These are phyloP conservation scores for Coprinopsis marcescibilis DNA, from an alignment of 768 basidiomycete species.

Conservation along the genomic window DNA sequence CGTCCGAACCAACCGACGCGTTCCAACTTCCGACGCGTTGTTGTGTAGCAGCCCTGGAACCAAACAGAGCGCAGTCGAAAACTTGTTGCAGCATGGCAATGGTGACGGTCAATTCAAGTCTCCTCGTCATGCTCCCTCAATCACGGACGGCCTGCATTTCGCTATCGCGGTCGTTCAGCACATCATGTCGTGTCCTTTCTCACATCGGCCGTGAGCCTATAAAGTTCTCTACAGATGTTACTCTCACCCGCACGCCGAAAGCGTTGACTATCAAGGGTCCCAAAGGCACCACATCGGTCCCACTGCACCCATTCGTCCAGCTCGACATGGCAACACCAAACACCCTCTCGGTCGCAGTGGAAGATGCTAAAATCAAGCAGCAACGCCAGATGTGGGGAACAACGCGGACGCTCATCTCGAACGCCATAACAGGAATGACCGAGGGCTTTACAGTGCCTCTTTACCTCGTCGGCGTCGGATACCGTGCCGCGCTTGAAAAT, in stretches of 20 bases:
- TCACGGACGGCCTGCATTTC: constrained; percentile 28
- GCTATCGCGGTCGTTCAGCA: constrained; percentile 41
- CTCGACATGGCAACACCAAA: constrained; percentile 34
- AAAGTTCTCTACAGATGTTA: constrained; percentile 36
- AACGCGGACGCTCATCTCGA: constrained; percentile 82
- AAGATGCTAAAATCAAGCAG: constrained; percentile 60
- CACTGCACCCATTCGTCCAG: constrained; percentile 42
- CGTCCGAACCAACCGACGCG: neutral
- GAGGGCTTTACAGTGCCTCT: constrained; percentile 80
- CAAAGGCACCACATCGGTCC: constrained; percentile 40
- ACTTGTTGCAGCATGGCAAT: no score
- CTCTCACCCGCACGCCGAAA: constrained; percentile 33
- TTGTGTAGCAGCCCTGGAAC: constrained; percentile 8
- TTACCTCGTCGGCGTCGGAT: constrained; percentile 92
- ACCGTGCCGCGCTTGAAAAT: constrained; percentile 80
- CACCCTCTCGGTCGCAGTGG: constrained; percentile 46
- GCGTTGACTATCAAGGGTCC: constrained; percentile 41
- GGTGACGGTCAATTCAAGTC: neutral
- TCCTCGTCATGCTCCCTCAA: constrained; percentile 23
- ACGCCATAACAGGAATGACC: constrained; percentile 87
- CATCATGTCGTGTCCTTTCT: constrained; percentile 44
- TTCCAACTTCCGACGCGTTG: constrained; percentile 8
- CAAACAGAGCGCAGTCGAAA: constrained; percentile 13
- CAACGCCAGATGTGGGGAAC: constrained; percentile 96
- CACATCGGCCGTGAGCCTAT: constrained; percentile 61